Base-by-base conservation (phyloP, 495 filamentous ascomycete species). In the Neurospora terricola region DNA sequence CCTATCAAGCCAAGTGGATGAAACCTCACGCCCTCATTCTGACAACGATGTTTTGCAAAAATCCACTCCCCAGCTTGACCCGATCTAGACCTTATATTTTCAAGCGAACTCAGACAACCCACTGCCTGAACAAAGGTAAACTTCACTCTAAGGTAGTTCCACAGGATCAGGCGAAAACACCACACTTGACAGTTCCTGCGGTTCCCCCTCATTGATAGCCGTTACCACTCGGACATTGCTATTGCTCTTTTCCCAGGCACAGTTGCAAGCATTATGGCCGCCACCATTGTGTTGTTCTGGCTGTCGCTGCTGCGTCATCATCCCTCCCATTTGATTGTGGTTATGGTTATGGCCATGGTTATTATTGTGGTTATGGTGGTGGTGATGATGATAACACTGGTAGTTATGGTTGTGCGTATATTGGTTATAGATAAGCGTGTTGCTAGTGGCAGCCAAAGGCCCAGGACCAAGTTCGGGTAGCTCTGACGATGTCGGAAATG, bases 111-210 rank as follows among this genome's bases (percentile, higher is more conserved):
- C 21, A 2, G n/a, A n/a, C n/a, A n/a, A n/a, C n/a, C n/a, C n/a
- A n/a, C n/a, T n/a, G n/a, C n/a, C n/a, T n/a, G n/a, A n/a, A n/a
- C 34, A 7, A 54, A 12, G n/a, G 9, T 1, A 23, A 23, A 23
- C 45, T 30, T 30, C 48, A 59, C 21, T 59, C 5, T 27, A 62
- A 27, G 54, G 54, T 30, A 62, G 27, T 62, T 73, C 72, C 5
- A 71, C 69, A 14, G 72, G 69, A 12, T 73, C 72, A 14, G 72
- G 69, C 4, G 42, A 10, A 71, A 71, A 71, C 34, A 34, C 34
- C 16, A 73, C 72, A 62, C 72, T 68, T 21, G 72, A 36, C 37
- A 73, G 6, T 42, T 73, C 72, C 38, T 34, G 40, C 42, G 40
- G 38, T 21, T 38, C 5, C 16, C 43, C 18, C 21, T 62, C 69